Percentiles rank a stretch among this genome's conserved stretches.
phyloP scores from a whole-genome alignment of 1,284 basidiomycete genomes.

The Cutaneotrichosporon cavernicola region DNA sequence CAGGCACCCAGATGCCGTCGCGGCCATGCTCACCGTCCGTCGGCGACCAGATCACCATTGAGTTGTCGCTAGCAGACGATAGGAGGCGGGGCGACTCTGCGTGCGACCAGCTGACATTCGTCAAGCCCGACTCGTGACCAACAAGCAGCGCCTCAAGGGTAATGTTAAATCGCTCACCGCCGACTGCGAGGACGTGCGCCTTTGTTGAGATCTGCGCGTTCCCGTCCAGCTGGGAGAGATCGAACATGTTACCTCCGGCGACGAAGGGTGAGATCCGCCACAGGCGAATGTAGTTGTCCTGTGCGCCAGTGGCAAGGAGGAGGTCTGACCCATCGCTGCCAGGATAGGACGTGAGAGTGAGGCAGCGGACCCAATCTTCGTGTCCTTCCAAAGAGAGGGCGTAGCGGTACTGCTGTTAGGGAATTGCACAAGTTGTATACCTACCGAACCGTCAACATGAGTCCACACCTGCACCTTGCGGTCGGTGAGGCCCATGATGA shows the following conservation, averaged over 20 bases:
- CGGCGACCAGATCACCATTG: conserved; percentile 77
- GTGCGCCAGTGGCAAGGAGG: conserved; percentile 83
- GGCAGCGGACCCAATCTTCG: conserved; percentile 85
- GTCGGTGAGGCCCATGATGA: conserved; percentile 76
- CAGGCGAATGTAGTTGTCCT: conserved; percentile 84
- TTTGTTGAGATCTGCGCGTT: conserved; percentile 80
- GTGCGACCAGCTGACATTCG: conserved; percentile 72
- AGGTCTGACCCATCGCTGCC: conserved; percentile 41
- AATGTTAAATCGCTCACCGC: conserved; percentile 63
- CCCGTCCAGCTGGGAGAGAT: conserved; percentile 75
- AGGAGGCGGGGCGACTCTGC: conserved; percentile 60
- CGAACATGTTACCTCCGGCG: conserved; percentile 67
- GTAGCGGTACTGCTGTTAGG: conserved; percentile 51
- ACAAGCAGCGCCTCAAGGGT: conserved; percentile 87
- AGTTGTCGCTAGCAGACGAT: conserved; percentile 88
- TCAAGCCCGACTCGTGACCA: conserved; percentile 89
- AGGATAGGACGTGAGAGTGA: conserved; percentile 63
- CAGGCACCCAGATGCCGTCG: conserved; percentile 79
- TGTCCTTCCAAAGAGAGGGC: conserved; percentile 71
- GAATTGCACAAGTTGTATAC: background rate
- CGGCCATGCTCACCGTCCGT: conserved; percentile 37
- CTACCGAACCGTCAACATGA: conserved; percentile 61
- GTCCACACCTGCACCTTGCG: conserved; percentile 72
- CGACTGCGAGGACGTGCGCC: conserved; percentile 70
- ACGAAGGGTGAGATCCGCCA: conserved; percentile 69